These are phyloP conservation scores for Phalaenopsis hybrid DNA, from an alignment of 116 monocot species.

Conservation along the genomic window DNA sequence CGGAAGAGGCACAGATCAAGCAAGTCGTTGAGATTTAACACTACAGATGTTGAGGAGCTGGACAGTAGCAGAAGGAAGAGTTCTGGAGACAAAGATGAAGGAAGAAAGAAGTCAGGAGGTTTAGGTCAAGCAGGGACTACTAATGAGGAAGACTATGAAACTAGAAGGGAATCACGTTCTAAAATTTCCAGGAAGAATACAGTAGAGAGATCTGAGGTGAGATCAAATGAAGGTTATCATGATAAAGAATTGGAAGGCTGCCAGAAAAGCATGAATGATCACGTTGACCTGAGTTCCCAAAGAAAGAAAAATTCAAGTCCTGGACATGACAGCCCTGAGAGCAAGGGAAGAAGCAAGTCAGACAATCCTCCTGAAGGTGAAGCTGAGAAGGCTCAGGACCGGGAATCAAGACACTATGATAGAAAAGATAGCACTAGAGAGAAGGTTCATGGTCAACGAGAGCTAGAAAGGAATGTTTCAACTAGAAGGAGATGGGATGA, in stretches of 20 bases:
- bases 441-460: slow-evolving; percentile 35
- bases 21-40: slow-evolving; percentile 45
- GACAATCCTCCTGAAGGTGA: slow-evolving; percentile 41
- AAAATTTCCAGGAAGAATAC: slow-evolving; percentile 47
- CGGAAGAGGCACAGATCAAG: slow-evolving; percentile 45
- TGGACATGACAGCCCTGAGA: slow-evolving; percentile 28
- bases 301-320: slow-evolving; percentile 31
- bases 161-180: slow-evolving; percentile 39
- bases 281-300: slow-evolving; percentile 32
- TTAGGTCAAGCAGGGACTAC: slow-evolving; percentile 28
- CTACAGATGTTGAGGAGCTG: slow-evolving; percentile 34
- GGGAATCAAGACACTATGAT: slow-evolving; percentile 44
- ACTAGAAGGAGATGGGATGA: slow-evolving; percentile 50
- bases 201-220: slow-evolving; percentile 40
- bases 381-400: slow-evolving; percentile 33
- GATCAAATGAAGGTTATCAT: slow-evolving; percentile 34
- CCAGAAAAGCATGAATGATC: slow-evolving; percentile 36
- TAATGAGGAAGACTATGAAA: slow-evolving; percentile 58
- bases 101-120: slow-evolving; percentile 31
- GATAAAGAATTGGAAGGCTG: slow-evolving; percentile 41
- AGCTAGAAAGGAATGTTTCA: slow-evolving; percentile 33
- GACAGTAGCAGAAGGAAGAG: slow-evolving; percentile 34
- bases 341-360: slow-evolving; percentile 25
- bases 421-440: slow-evolving; percentile 50
- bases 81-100: slow-evolving; percentile 36